Evolutionary conservation across 176 grass and related monocot genomes (phyloP).

Genomic region (Areca catechu): DNA sequence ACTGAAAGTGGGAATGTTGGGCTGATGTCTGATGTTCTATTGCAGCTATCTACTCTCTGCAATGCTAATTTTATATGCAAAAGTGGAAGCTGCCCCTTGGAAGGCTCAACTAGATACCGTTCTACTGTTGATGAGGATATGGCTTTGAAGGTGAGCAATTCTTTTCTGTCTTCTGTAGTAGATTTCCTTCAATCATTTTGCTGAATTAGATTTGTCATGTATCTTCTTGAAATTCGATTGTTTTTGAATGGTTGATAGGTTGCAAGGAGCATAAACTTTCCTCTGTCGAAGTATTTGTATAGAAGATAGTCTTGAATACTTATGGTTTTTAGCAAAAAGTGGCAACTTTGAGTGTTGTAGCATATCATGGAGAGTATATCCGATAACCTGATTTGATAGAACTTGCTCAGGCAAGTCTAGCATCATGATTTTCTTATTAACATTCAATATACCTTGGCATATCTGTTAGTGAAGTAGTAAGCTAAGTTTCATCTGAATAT

Average conservation of each 20-base stretch:
- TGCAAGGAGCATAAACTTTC: conserved; percentile 74
- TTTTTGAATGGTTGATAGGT: conserved; percentile 53
- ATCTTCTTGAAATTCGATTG: conserved; percentile 18
- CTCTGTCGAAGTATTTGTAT: conserved; percentile 87
- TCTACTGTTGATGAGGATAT: conserved; percentile 92
- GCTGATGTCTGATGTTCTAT: conserved; percentile 81
- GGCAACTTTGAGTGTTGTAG: no score
- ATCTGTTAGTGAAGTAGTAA: no score
- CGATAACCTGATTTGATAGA: no score
- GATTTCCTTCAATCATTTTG: conserved; percentile 2
- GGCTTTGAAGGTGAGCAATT: conserved; percentile 69
- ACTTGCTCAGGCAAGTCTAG: no score
- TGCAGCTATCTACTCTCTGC: conserved; percentile 90
- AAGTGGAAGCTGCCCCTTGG: conserved; percentile 71
- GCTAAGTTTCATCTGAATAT: no score
- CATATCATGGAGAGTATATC: no score
- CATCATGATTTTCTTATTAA: no score
- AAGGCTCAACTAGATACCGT: conserved; percentile 69
- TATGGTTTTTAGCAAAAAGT: no score
- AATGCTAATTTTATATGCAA: conserved; percentile 92
- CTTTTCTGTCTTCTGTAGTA: conserved; percentile 5
- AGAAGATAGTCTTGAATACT: conserved; percentile 53
- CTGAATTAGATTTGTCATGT: neutral
- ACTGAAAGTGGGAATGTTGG: conserved; percentile 24
- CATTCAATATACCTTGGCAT: no score